Percentiles rank a stretch among this genome's conserved stretches.
These are phyloP conservation scores for Neurospora hispaniola DNA, from an alignment of 495 filamentous ascomycete species.

Conservation along the genomic window DNA sequence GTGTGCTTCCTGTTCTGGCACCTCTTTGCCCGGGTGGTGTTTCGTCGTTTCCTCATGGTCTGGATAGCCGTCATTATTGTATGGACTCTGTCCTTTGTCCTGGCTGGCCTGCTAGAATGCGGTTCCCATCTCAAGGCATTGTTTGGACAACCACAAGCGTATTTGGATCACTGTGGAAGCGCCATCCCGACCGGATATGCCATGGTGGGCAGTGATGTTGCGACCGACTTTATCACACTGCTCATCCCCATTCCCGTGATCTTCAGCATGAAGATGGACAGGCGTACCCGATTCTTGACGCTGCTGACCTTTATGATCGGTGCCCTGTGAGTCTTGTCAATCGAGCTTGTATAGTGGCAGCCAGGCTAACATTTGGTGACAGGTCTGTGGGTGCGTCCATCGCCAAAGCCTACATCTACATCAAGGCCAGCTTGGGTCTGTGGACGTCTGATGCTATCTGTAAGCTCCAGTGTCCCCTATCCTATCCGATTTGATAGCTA, in stretches of 20 bases:
- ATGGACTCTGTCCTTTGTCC: slow-evolving; percentile 10
- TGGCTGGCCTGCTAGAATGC: slow-evolving; percentile 6
- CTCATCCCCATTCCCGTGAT: slow-evolving; percentile 12
- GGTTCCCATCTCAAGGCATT: slow-evolving; percentile 6
- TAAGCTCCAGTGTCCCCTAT: slow-evolving; percentile 1
- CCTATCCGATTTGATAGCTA: neutral
- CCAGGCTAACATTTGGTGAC: neutral
- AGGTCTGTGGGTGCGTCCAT: slow-evolving; percentile 13
- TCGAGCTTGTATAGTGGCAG: neutral
- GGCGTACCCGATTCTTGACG: slow-evolving; percentile 2
- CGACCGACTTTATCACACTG: slow-evolving; percentile 12
- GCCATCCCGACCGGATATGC: slow-evolving; percentile 4
- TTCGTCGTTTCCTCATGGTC: slow-evolving; percentile 11
- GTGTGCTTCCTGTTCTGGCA: slow-evolving; percentile 14
- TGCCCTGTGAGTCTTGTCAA: slow-evolving; percentile 8
- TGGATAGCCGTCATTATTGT: slow-evolving; percentile 7
- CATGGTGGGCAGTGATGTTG: slow-evolving; percentile 10
- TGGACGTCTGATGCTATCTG: slow-evolving; percentile 9
- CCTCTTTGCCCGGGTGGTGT: slow-evolving; percentile 7
- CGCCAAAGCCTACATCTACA: slow-evolving; percentile 12
- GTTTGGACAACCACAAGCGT: slow-evolving; percentile 1
- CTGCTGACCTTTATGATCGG: slow-evolving; percentile 11
- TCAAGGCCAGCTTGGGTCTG: neutral
- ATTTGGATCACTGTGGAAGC: slow-evolving; percentile 5
- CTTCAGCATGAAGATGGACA: slow-evolving; percentile 6